Conservation (phyloP, 176 grass and related monocot species). For the Ampelocalamus luodianensis region DNA sequence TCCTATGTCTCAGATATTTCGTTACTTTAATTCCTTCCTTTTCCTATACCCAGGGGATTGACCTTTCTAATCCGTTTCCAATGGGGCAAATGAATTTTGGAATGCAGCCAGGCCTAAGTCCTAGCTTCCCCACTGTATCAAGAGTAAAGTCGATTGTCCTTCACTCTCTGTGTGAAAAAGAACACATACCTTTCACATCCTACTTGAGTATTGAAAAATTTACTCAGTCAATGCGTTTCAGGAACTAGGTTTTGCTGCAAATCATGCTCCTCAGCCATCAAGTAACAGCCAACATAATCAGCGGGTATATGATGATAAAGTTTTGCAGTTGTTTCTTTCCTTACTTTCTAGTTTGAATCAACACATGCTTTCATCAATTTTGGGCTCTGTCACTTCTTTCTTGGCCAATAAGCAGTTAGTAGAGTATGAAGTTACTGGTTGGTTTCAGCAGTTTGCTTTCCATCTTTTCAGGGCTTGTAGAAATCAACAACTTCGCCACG, state of each 20-base stretch:
- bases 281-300: slow-evolving; percentile 37
- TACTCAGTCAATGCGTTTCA: slow-evolving; percentile 23
- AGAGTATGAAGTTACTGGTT: not conserved
- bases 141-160: slow-evolving; percentile 31
- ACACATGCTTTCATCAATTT: not conserved
- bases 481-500: not conserved
- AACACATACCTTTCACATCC: not conserved
- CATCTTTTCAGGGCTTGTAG: slow-evolving; percentile 16
- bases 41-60: slow-evolving; percentile 45
- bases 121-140: slow-evolving; percentile 45
- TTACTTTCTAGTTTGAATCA: not conserved
- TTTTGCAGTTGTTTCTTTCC: not conserved
- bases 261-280: slow-evolving; percentile 19
- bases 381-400: not conserved
- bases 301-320: slow-evolving; percentile 2
- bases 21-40: not conserved
- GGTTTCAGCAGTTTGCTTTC: not conserved
- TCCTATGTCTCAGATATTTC: slow-evolving; percentile 6
- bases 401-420: not conserved
- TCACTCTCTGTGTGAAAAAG: not conserved
- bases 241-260: slow-evolving; percentile 35
- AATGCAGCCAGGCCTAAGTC: slow-evolving; percentile 40
- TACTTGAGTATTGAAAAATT: not conserved
- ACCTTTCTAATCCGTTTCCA: slow-evolving; percentile 42
- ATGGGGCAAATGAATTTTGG: slow-evolving; percentile 41